phyloP scores from a whole-genome alignment of 2,329 filamentous ascomycete species.

The Phialophora macrospora region DNA sequence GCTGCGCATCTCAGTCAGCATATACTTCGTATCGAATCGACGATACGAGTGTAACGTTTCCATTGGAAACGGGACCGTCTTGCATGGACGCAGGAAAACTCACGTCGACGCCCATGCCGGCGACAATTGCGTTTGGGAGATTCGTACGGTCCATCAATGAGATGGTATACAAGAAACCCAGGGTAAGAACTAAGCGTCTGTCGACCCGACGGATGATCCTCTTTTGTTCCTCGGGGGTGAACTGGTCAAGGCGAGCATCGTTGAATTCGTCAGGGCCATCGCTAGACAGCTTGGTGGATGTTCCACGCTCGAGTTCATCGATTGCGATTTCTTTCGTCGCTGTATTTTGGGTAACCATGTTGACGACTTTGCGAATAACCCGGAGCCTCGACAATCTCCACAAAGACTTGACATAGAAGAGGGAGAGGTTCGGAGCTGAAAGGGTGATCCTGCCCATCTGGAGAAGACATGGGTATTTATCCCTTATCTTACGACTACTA shows the following conservation, averaged over 20 bases:
- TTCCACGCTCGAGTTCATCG: conserved; percentile 22
- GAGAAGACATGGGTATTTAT: neutral
- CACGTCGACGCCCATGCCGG: conserved; percentile 51
- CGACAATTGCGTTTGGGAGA: conserved; percentile 72
- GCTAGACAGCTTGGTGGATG: conserved; percentile 8
- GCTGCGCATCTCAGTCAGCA: neutral
- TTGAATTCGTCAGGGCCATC: conserved; percentile 17
- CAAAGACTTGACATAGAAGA: neutral
- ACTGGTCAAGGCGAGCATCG: conserved; percentile 46
- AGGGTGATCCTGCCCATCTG: neutral
- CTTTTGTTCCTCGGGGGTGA: conserved; percentile 62
- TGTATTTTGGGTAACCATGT: neutral
- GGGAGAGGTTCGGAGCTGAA: neutral
- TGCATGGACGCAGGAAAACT: neutral
- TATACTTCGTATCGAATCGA: neutral
- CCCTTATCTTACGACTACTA: neutral
- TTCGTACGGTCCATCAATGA: conserved; percentile 82
- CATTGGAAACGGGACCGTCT: neutral
- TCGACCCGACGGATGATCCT: conserved; percentile 73
- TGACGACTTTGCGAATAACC: neutral
- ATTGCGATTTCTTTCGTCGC: conserved; percentile 19
- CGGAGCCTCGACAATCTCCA: neutral
- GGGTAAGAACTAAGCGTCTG: conserved; percentile 64
- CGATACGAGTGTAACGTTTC: neutral
- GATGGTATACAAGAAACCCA: conserved; percentile 73